Conservation (phyloP, 352 stramenopile species). For the Phytopythium oedochilum region DNA sequence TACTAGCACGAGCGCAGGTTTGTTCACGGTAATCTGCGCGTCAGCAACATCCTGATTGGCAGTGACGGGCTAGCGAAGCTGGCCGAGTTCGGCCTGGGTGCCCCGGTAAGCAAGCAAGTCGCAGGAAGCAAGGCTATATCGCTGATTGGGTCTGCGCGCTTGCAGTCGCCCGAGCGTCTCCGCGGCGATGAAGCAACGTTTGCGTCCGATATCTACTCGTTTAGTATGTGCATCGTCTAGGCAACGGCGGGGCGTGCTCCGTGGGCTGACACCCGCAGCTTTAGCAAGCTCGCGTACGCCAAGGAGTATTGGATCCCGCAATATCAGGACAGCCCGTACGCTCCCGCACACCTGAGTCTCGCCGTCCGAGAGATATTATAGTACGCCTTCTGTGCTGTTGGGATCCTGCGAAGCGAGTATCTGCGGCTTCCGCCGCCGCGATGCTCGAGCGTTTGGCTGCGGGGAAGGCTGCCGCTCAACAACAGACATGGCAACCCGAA, state of each 20-base stretch:
- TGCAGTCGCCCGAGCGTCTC: not conserved
- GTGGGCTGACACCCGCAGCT: not conserved
- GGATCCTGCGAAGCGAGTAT: no score
- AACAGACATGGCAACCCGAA: no score
- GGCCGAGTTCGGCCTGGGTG: conserved; percentile 2
- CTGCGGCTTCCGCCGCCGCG: no score
- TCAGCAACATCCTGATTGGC: conserved; percentile 8
- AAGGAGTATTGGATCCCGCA: not conserved
- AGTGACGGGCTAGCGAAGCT: conserved; percentile 1
- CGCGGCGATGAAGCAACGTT: not conserved
- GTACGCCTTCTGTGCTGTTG: no score
- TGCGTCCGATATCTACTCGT: conserved; percentile 7
- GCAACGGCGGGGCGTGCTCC: not conserved
- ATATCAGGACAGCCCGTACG: no score
- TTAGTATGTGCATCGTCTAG: conserved; percentile 9
- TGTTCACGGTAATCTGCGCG: conserved; percentile 6
- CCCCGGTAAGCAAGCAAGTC: not conserved
- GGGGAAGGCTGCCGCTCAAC: no score
- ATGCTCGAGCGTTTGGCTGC: no score
- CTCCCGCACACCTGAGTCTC: no score
- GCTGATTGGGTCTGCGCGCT: not conserved
- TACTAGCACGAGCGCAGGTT: conserved; percentile 9
- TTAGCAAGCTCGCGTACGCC: not conserved
- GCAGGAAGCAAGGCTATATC: not conserved
- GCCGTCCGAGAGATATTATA: no score